Evolutionary conservation across 345 rosid genomes (phyloP), one percentile per base, ranked within the genome.

Genomic region (Luvunga scandens): DNA sequence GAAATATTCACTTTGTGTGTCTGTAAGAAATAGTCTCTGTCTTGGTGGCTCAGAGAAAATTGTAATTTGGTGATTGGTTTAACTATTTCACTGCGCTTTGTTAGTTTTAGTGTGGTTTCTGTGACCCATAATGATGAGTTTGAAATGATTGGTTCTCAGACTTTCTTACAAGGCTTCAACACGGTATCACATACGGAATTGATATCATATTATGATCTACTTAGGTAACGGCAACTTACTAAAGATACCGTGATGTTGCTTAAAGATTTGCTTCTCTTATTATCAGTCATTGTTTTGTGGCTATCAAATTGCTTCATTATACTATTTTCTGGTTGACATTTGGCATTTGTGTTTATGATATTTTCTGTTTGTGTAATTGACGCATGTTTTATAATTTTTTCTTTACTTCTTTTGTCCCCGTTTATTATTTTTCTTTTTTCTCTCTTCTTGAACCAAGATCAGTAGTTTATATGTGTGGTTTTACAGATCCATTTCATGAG

Each of bases 401-500:
- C 42, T 31, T 72, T 30, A 25, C 60, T 55, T 60, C 27, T 42
- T 69, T 27, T 69, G 66, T 55, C 5, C 39, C 50, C 24, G 6
- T 30, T 5, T 69, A 18, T 45, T 13, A 25, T 14, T n/a, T 69
- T 12, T 33, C 16, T n/a, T 33, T 53, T 78, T 69, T 78, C 6
- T 76, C 62, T 24, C 45, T 31, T 42, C 59, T 71, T 50, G 36
- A 79, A 69, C 61, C 27, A 27, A 62, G 53, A 80, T 85, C 74
- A 84, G 60, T 33, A 55, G n/a, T 69, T 59, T 78, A 38, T 80
- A 55, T 83, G 72, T 77, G 55, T 83, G 73, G 77, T 73, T 85
- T 71, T 69, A 76, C 94, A 95, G 98, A 88, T 87, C 77, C 98
- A 69, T 95, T 95, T 83, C 95, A 81, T 70, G 98, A 91, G 89